A percentile compares a stretch with the other conserved stretches of the same genome.
Conservation (phyloP, 129 eudicot species). For the sunflower (Helianthus annuus) region HanXRQr2.0-SUNRISE NC_035439.2:110042465-110042964, state of each 20-base stretch:
- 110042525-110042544: background rate
- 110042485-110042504: conserved; percentile 30
- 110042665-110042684: conserved; percentile 35
- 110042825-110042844: conserved; percentile 9
- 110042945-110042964: background rate
- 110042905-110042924: conserved; percentile 1
- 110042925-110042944: background rate
- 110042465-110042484: conserved; percentile 34
- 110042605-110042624: conserved; percentile 10
- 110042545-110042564: no score
- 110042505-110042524: background rate
- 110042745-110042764: conserved; percentile 19
- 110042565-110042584: conserved; percentile 8
- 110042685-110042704: conserved; percentile 32
- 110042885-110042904: background rate
- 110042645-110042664: conserved; percentile 30
- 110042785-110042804: background rate
- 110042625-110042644: conserved; percentile 1
- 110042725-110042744: conserved; percentile 22
- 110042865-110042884: no score
- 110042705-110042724: conserved; percentile 35
- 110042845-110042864: conserved; percentile 19
- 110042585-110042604: conserved; percentile 17
- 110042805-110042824: conserved; percentile 5
- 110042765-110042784: conserved; percentile 24